phyloP scores from a whole-genome alignment of 257 asterid genomes.

The Solanum tacnaense region DNA sequence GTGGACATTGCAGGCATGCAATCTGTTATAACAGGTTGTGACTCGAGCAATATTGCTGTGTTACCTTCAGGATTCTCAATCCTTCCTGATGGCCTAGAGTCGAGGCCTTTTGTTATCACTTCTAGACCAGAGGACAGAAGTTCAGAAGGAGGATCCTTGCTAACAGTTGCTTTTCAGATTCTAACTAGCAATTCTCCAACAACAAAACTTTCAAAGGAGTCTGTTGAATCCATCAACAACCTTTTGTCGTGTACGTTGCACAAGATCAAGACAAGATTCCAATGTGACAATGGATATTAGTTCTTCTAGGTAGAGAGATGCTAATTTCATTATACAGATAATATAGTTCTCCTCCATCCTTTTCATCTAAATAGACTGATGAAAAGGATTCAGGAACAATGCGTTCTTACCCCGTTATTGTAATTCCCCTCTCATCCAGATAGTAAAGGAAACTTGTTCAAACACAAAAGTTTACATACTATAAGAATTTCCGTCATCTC shows the following conservation, averaged over 20 bases:
- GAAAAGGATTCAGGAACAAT: not conserved
- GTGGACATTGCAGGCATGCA: conserved; percentile 62
- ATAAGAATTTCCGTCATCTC: not conserved
- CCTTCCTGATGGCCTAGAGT: conserved; percentile 66
- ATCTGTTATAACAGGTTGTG: conserved; percentile 70
- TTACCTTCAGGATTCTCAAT: conserved; percentile 75
- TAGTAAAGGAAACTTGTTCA: not conserved
- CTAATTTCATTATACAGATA: not conserved
- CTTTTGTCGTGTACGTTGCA: conserved; percentile 55
- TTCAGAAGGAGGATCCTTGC: conserved; percentile 71
- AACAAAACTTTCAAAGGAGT: conserved; percentile 35
- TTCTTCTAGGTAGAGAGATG: not conserved
- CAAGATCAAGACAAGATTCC: conserved; percentile 55
- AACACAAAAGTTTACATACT: not conserved
- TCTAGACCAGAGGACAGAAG: conserved; percentile 54
- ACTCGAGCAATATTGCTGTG: conserved; percentile 59
- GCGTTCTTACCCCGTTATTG: not conserved
- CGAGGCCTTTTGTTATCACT: conserved; percentile 50
- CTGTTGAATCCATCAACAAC: conserved; percentile 50
- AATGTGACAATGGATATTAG: conserved; percentile 48
- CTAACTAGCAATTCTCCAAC: conserved; percentile 45
- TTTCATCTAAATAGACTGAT: not conserved
- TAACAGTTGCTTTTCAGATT: conserved; percentile 60
- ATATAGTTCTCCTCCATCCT: not conserved
- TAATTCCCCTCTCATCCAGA: not conserved